Conservation (phyloP, 176 grass and related monocot genomes). For the Phragmites australis region DNA sequence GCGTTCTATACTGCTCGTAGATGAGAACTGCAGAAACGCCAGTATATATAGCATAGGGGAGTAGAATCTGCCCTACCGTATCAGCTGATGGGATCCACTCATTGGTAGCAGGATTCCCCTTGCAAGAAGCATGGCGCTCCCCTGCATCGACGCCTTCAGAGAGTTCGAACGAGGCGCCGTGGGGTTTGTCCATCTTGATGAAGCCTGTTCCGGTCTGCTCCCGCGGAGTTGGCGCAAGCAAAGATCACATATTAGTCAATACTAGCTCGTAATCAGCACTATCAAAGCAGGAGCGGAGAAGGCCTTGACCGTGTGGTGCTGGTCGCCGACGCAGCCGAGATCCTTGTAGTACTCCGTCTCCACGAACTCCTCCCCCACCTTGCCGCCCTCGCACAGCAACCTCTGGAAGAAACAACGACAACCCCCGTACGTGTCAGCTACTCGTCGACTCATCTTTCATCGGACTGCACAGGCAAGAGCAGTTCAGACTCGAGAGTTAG, state of each 20-base stretch:
- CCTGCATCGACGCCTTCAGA: conserved; percentile 24
- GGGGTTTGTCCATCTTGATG: conserved; percentile 67
- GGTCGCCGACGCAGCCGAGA: conserved; percentile 68
- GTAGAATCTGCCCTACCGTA: conserved; percentile 31
- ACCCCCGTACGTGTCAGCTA: background rate
- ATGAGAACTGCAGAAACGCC: background rate
- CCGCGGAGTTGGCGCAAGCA: background rate
- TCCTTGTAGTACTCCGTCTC: conserved; percentile 89
- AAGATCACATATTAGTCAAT: background rate
- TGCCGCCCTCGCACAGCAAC: conserved; percentile 48
- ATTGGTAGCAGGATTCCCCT: conserved; percentile 77
- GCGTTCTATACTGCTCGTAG: background rate
- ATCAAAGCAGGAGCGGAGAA: background rate
- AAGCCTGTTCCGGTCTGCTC: conserved; percentile 93
- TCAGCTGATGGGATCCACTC: conserved; percentile 82
- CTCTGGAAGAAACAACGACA: conserved; percentile 41
- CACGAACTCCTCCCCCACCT: conserved; percentile 68
- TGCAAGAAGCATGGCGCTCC: conserved; percentile 53
- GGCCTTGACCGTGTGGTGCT: conserved; percentile 74
- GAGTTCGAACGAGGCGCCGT: conserved; percentile 41
- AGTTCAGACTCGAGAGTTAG: background rate
- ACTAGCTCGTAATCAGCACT: background rate
- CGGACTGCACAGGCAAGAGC: too few species aligned
- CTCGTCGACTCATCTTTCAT: background rate
- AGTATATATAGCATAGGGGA: too few species aligned